Evolutionary conservation across 805 yeast genomes (phyloP).

Genomic region (Wickerhamomyces mucosus): DNA sequence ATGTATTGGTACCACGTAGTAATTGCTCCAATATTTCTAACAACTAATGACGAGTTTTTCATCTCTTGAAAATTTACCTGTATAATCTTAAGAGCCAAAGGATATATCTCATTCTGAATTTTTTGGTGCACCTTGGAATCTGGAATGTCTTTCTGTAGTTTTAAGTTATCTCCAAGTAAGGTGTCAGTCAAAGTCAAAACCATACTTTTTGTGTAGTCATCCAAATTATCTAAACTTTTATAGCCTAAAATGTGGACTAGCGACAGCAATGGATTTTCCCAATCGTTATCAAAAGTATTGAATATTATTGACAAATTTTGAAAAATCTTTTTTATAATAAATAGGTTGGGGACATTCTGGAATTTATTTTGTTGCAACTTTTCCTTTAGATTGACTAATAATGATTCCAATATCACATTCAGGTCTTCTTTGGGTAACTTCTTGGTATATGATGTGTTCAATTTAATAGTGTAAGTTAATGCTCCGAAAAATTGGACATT

Average conservation of each 20-base stretch:
- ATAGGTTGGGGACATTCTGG: constrained; percentile 14
- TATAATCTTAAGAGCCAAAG: constrained; percentile 18
- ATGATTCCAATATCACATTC: constrained; percentile 4
- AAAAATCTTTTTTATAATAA: constrained; percentile 50
- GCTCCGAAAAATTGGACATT: constrained; percentile 75
- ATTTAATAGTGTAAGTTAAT: constrained; percentile 59
- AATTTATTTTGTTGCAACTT: constrained; percentile 5
- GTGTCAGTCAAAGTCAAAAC: too few species aligned
- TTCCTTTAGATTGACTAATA: constrained; percentile 10
- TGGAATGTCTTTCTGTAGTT: too few species aligned
- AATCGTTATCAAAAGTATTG: constrained; percentile 22
- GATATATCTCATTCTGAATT: constrained; percentile 28
- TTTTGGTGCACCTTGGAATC: too few species aligned
- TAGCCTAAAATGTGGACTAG: constrained; percentile 14
- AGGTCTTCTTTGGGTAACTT: constrained; percentile 12
- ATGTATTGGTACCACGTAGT: constrained; percentile 29
- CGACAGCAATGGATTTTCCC: constrained; percentile 32
- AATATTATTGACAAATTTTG: constrained; percentile 44
- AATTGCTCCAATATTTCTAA: constrained; percentile 22
- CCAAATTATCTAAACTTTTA: too few species aligned
- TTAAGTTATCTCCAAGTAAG: too few species aligned
- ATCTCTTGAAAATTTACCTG: constrained; percentile 8
- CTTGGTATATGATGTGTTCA: constrained; percentile 29
- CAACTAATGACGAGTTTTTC: constrained; percentile 4
- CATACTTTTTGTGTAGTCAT: too few species aligned